Base-by-base conservation (phyloP, 2,329 filamentous ascomycete genomes). In the Stachybotrys elegans region DNA sequence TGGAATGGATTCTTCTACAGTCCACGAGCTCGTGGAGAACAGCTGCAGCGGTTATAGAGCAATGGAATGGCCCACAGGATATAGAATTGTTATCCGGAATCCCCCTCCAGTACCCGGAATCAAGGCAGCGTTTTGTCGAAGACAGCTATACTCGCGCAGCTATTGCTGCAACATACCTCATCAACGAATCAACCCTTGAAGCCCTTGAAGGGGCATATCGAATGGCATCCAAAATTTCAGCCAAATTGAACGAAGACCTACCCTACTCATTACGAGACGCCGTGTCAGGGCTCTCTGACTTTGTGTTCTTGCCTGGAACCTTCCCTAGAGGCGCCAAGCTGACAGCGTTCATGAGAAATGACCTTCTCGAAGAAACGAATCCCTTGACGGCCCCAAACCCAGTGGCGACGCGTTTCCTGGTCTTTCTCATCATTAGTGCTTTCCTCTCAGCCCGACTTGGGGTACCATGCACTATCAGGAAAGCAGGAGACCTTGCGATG, bases 41-140 rank as follows among this genome's bases (percentile, higher is more conserved):
- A n/a, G 76, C 79, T n/a, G 70, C 82, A 23, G 71, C 73, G 40
- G 81, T 77, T 7, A 68, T 90, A 25, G 76, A 82, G 48, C 77
- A 86, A 50, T 92, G 86, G 86, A 79, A 84, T 53, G 87, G 86
- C 0, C 84, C 86, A 1, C 69, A 70, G 6, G 86, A 91, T 56
- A 73, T 84, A 38, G 83, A 90, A 51, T 60, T 88, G 5, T 84
- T 82, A 4, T 78, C 76, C 12, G 78, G 75, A 51, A 73, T 75
- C 7, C 69, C 69, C 3, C 62, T 72, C 39, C 79, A 79, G 66
- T 60, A 88, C 40, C 73, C 76, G 39, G 81, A 86, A 39, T 70
- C 78, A 4, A 71, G 79, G 37, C 76, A 81, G 51, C 67, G 71
- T 25, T 74, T 79, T 49, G 68, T 90, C 5, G 75, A 83, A 53